A percentile compares a stretch with the other conserved stretches of the same genome.
phyloP scores from a whole-genome alignment of 2,329 filamentous ascomycete genomes.

The Phyllosticta capitalensis region DNA sequence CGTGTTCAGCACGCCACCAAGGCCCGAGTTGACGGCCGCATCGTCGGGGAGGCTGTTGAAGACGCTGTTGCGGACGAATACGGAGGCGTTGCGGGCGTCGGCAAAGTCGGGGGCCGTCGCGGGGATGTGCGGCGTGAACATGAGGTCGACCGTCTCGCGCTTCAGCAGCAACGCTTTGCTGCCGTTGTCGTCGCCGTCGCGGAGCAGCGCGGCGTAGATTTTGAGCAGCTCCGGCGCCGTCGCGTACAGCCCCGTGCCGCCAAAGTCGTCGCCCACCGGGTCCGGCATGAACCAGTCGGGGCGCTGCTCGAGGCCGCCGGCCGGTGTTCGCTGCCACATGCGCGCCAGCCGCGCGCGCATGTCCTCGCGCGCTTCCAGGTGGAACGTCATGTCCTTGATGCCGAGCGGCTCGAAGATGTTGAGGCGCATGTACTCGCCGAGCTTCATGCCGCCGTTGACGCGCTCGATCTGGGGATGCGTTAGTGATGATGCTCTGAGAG shows the following conservation, averaged over 20 bases:
- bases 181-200: not conserved
- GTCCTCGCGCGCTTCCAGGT: slow-evolving; percentile 2
- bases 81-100: not conserved
- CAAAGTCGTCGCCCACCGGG: slow-evolving; percentile 3
- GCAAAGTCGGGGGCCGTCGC: not conserved
- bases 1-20: slow-evolving; percentile 1
- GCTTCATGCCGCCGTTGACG: slow-evolving; percentile 13
- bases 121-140: not conserved
- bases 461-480: slow-evolving; percentile 16
- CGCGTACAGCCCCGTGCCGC: slow-evolving; percentile 3
- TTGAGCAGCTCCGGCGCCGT: not conserved
- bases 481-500: not conserved
- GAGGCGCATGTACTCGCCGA: slow-evolving; percentile 19
- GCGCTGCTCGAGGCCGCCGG: not conserved
- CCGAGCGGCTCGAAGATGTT: slow-evolving; percentile 18
- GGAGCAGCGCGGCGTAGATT: slow-evolving; percentile 3
- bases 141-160: not conserved
- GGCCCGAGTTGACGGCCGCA: not conserved
- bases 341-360: slow-evolving; percentile 8
- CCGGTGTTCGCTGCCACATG: slow-evolving; percentile 15
- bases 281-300: not conserved
- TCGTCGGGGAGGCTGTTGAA: not conserved
- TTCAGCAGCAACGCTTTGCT: not conserved
- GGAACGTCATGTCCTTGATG: slow-evolving; percentile 18
- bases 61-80: not conserved